Conservation (phyloP, 352 stramenopile genomes). For the Phytophthora ramorum region DNA sequence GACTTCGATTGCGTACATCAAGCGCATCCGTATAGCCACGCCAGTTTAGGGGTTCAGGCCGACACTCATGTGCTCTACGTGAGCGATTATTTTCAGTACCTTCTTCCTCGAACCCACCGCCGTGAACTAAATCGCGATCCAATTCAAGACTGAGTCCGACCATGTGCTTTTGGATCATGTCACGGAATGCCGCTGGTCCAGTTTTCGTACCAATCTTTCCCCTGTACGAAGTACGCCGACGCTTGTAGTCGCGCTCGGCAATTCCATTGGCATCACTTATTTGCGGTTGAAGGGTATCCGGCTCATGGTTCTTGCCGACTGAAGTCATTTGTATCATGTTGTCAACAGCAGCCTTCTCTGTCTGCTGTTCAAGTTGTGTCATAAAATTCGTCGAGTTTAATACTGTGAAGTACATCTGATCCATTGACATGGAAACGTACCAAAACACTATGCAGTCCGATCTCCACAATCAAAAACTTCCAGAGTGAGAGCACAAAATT, state of each 20-base stretch:
- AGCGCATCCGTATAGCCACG: slow-evolving; percentile 45
- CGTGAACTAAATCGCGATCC: slow-evolving; percentile 42
- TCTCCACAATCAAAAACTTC: slow-evolving; percentile 79
- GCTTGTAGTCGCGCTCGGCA: slow-evolving; percentile 46
- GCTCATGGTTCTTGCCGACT: not conserved
- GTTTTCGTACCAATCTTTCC: slow-evolving; percentile 53
- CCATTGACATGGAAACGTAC: slow-evolving; percentile 28
- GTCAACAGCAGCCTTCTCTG: slow-evolving; percentile 3
- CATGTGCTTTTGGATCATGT: slow-evolving; percentile 77
- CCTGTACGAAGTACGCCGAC: slow-evolving; percentile 63
- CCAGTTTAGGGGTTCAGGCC: slow-evolving; percentile 16
- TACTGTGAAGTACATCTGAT: not conserved
- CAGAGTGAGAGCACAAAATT: slow-evolving; percentile 72
- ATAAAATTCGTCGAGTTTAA: not conserved
- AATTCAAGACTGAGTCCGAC: slow-evolving; percentile 51
- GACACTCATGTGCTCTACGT: not conserved
- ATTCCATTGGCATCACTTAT: not conserved
- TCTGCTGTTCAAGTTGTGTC: slow-evolving; percentile 13
- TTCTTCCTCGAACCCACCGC: slow-evolving; percentile 28
- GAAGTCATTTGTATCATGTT: slow-evolving; percentile 10
- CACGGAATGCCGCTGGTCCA: slow-evolving; percentile 49
- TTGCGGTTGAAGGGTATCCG: not conserved
- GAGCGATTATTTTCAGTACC: not conserved
- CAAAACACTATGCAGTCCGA: slow-evolving; percentile 56
- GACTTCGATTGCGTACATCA: slow-evolving; percentile 44